Evolutionary conservation across 2,329 filamentous ascomycete genomes (phyloP), one percentile per base, ranked within the genome.

Genomic region (Mycosphaerella sp.): DNA sequence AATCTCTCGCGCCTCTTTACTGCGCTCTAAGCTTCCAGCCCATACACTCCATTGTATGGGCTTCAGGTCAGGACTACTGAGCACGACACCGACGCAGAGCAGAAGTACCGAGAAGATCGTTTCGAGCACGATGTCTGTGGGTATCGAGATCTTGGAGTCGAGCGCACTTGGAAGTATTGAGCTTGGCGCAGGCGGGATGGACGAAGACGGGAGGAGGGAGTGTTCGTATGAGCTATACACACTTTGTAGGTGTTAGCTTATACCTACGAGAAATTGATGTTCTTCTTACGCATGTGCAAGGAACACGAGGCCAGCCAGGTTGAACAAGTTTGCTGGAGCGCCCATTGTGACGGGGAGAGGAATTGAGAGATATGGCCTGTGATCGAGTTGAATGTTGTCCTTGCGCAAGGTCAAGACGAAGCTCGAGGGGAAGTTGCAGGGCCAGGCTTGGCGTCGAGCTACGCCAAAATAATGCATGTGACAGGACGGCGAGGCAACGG

Each of bases 191-290:
- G 60, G 69, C 59, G 54, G 72, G 66, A 48, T 70, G 3, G 78
- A 70, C 50, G 77, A 71, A 34, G 77, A 76, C 48, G 78, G 75
- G 47, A 95, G 80, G 21, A 84, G 78, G 6, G 89, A 86, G 74
- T 95, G 88, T 74, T 98, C 93, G 72, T 95, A 87, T 45, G 91
- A 90, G 48, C 93, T 98, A 74, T 97, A 98, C 74, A 91, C 95
- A 60, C 93, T 98, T 69, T 51, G 59, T 34, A 17, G 51, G 44
- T 41, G 39, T 69, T 55, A 44, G 42, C 17, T 11, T 44, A 44
- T 23, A 69, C 62, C 44, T 31, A 34, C 21, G 32, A 14, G 12
- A 5, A 9, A 42, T n/a, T 11, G 11, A 4, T n/a, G 23, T 8
- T 14, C 42, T 26, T 10, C 87, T 72, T 84, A 96, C 92, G 91